Evolutionary conservation across 805 yeast genomes (phyloP), one percentile per base, ranked within the genome.

Genomic region (Candida arabinofermentans): DNA sequence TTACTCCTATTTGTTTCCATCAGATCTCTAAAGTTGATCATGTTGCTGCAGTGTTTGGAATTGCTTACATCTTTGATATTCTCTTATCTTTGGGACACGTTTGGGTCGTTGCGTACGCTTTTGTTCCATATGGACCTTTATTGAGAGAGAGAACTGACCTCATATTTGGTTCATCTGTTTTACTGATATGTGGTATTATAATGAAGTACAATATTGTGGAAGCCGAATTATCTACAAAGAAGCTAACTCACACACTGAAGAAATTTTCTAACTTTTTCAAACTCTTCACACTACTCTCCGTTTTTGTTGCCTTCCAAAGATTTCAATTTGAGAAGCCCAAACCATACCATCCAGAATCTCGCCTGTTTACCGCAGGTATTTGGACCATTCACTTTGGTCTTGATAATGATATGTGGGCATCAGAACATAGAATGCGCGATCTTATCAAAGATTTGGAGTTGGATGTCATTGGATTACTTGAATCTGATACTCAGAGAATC

Each of bases 361-460:
- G 81, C 51, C 61, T 86, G 4, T 76, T 93, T 54, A 89, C 96
- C 1, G 90, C 97, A 2, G 99, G 98, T 61, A 90, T 93, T 47
- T 93, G 99, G 99, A 91, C 98, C 18, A 83, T 93, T 49, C 99
- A 93, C 67, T 93, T 93, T 60, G 99, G 97, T 19, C 73, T 93
- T 38, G 99, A 93, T 62, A 93, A 93, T 62, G 96, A 89, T 59
- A 84, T 93, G 93, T 93, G 99, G 99, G 91, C 95, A 0, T 79
- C 89, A 49, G 97, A 93, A 65, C 81, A 78, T 33, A 77, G 97
- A 50, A 91, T 93, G 96, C 70, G 83, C 44, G 83, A 84, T 50
- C 74, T 91, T 38, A 79, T 93, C 45, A 70, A 67, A 45, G 98
- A 91, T 53, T 81, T 95, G 40, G 95, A 93, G 65, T 66, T 93